Base-by-base conservation (phyloP, 129 eudicot genomes). In the Lactuca saligna region DNA sequence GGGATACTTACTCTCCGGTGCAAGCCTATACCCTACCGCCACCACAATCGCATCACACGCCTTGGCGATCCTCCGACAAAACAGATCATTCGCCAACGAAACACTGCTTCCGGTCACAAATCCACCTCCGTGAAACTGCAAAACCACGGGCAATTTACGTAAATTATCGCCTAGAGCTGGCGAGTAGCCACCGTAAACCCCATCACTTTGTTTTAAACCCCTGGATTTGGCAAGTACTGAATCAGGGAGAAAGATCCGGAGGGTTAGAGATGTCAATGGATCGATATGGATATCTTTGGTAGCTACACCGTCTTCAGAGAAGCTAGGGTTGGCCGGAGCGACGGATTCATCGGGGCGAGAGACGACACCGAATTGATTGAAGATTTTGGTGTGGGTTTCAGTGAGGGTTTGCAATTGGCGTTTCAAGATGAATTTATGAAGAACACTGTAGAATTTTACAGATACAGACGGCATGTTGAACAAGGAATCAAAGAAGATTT, bases 121-220 rank as follows among this genome's bases (percentile, higher is more conserved):
- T 7, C 95, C 95, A 7, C 97, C 96, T 2, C 97, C 97, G 42
- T 91, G 97, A 75, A 91, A 91, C 88, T 91, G 96, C 86, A 91
- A 54, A 35, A 91, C 82, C 65, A 87, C 88, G 71, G 92, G 96
- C 75, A 91, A 34, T 20, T 83, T 87, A 65, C 90, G 41, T 32
- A 66, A 46, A 54, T 73, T 69, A 25, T 12, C 79, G 5, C 66
- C 91, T 54, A 68, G 17, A 35, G 10, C 35, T 31, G 97, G 96
- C 42, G 76, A 69, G 56, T 91, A 91, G 31, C 97, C 97, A 0
- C 96, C 84, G 61, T 87, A 91, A 75, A 80, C 84, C 59, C 86
- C 92, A 34, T 38, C 70, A 7, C 75, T 72, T 11, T 57, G 70
- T 3, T 61, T 44, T 53, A 72, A 54, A 61, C 65, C 78, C 44